phyloP scores from a whole-genome alignment of 345 rosid species.

The Syzygium aromaticum region DNA sequence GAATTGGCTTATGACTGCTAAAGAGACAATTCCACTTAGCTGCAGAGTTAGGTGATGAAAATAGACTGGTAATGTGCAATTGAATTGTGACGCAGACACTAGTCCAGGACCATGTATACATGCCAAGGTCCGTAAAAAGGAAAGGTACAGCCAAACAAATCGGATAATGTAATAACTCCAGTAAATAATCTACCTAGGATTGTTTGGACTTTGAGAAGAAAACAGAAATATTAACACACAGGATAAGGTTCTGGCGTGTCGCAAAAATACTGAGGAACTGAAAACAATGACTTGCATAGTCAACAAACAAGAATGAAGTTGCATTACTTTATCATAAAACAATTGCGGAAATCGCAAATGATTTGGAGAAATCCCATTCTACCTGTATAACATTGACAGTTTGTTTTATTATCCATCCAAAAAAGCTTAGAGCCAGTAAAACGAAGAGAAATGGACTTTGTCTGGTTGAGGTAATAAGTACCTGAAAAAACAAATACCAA shows the following conservation, averaged over 20 bases:
- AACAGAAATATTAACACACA: neutral
- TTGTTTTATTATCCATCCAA: slow-evolving; percentile 88
- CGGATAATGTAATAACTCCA: neutral
- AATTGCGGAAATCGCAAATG: neutral
- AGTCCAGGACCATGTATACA: neutral
- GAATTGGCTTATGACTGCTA: neutral
- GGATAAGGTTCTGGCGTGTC: neutral
- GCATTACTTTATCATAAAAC: neutral
- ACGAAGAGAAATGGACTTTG: slow-evolving; percentile 40
- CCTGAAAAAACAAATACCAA: slow-evolving; percentile 25
- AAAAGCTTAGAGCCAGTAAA: slow-evolving; percentile 46
- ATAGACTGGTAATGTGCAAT: neutral
- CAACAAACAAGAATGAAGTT: neutral
- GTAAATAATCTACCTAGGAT: neutral
- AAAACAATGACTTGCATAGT: neutral
- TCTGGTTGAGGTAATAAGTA: slow-evolving; percentile 28
- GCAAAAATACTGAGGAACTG: neutral
- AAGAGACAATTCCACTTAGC: neutral
- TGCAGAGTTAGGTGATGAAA: neutral
- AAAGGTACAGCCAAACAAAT: neutral
- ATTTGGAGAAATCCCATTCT: neutral
- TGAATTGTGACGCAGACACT: neutral
- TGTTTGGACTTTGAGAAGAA: neutral
- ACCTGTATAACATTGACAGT: slow-evolving; percentile 80
- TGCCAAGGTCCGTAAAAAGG: neutral